phyloP scores from a whole-genome alignment of 2,329 filamentous ascomycete genomes.

The Alternaria dauci region DNA sequence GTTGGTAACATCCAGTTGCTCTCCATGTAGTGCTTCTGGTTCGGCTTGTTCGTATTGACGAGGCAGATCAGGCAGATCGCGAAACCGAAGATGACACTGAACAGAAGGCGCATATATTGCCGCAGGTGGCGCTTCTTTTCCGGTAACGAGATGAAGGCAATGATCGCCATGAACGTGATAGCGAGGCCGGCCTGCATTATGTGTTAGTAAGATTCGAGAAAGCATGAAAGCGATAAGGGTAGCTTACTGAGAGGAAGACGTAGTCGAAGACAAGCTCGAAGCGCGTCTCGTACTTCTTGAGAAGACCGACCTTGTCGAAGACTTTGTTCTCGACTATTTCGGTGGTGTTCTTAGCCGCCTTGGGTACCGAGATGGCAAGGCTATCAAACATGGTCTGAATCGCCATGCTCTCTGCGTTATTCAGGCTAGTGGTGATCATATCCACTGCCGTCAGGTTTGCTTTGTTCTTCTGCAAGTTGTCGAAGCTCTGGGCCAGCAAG shows the following conservation, averaged over 20 bases:
- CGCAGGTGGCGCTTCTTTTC: constrained; percentile 25
- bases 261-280: constrained; percentile 36
- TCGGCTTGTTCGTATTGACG: constrained; percentile 24
- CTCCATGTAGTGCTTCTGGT: constrained; percentile 26
- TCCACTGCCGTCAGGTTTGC: constrained; percentile 24
- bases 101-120: constrained; percentile 30
- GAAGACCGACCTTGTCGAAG: constrained; percentile 2
- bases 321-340: constrained; percentile 2
- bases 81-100: constrained; percentile 32
- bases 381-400: constrained; percentile 37
- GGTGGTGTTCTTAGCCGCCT: constrained; percentile 22
- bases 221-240: not conserved
- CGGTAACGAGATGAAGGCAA: constrained; percentile 42
- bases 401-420: constrained; percentile 5
- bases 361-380: constrained; percentile 26
- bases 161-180: constrained; percentile 32
- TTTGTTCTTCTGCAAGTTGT: constrained; percentile 14
- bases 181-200: constrained; percentile 33
- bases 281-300: constrained; percentile 24
- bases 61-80: constrained; percentile 35
- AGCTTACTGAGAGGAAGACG: constrained; percentile 20
- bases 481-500: constrained; percentile 13
- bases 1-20: constrained; percentile 46
- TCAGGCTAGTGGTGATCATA: not conserved
- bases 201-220: constrained; percentile 26